Evolutionary conservation across 768 basidiomycete species (phyloP).

Genomic region (Sistotremastrum niveocremeum): DNA sequence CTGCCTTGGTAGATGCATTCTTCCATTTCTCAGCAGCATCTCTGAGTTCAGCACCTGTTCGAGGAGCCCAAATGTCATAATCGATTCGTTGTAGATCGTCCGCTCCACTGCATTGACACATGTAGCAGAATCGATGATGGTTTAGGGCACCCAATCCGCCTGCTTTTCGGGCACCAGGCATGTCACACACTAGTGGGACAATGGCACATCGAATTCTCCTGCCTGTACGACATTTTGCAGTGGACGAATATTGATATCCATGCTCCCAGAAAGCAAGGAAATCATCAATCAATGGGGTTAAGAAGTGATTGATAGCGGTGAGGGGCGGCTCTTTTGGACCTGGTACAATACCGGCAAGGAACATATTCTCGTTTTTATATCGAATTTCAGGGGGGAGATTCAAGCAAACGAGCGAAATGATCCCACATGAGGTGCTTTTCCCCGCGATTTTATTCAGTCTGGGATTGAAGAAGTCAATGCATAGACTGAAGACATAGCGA

Average conservation of each 20-base stretch:
- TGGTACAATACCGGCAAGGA: slow-evolving; percentile 17
- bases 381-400: slow-evolving; percentile 20
- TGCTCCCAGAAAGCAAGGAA: slow-evolving; percentile 8
- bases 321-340: slow-evolving; percentile 16
- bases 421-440: slow-evolving; percentile 15
- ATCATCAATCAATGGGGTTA: slow-evolving; percentile 18
- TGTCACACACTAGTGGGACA: slow-evolving; percentile 23
- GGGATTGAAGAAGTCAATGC: slow-evolving; percentile 24
- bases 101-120: too few species aligned
- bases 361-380: slow-evolving; percentile 22
- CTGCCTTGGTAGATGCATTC: slow-evolving; percentile 1
- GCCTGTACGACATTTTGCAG: slow-evolving; percentile 5
- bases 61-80: slow-evolving; percentile 8
- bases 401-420: slow-evolving; percentile 20
- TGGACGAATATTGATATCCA: slow-evolving; percentile 7
- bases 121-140: slow-evolving; percentile 22
- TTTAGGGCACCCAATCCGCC: slow-evolving; percentile 17
- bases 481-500: slow-evolving; percentile 13
- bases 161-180: slow-evolving; percentile 25
- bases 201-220: slow-evolving; percentile 8
- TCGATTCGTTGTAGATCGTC: too few species aligned
- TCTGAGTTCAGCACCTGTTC: slow-evolving; percentile 3
- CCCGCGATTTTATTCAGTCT: slow-evolving; percentile 15
- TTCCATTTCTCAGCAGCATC: slow-evolving; percentile 8
- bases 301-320: slow-evolving; percentile 18